These are phyloP conservation scores for Wallacemonas collosoma DNA, from an alignment of 208 protist genomes.

Conservation along the genomic window DNA sequence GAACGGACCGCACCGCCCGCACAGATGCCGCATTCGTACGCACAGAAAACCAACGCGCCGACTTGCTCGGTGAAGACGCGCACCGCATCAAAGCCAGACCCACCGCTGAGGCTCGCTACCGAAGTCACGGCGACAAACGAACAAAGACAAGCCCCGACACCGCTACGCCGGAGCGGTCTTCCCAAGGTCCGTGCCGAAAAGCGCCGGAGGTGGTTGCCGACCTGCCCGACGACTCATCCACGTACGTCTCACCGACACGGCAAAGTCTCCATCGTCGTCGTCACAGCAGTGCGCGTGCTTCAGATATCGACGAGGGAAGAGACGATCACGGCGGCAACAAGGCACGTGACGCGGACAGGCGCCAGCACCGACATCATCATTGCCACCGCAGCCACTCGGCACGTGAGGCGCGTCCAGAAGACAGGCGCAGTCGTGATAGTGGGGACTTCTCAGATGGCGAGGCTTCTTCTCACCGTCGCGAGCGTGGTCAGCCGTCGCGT, in stretches of 20 bases:
- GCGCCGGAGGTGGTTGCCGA: neutral
- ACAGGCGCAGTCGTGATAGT: neutral
- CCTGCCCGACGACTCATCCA: constrained; percentile 10
- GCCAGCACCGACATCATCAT: neutral
- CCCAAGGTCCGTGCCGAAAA: neutral
- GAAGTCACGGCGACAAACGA: neutral
- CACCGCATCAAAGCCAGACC: neutral
- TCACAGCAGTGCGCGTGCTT: neutral
- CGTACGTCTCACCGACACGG: constrained; percentile 8
- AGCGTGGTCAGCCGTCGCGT: too few species aligned
- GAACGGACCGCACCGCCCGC: neutral
- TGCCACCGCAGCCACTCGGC: neutral
- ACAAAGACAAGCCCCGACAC: neutral
- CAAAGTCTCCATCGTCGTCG: neutral
- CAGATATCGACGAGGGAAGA: neutral
- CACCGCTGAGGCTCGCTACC: constrained; percentile 10
- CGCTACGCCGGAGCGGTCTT: neutral
- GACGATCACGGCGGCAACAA: neutral
- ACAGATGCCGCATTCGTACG: constrained; percentile 6
- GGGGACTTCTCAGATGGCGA: too few species aligned
- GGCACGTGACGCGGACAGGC: neutral
- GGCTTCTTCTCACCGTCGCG: too few species aligned
- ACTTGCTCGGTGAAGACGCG: neutral
- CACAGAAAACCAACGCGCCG: constrained; percentile 3
- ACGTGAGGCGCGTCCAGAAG: neutral